Percentiles rank a stretch among this genome's conserved stretches.
phyloP scores from a whole-genome alignment of 495 filamentous ascomycete genomes.

The Penicillium soppii region DNA sequence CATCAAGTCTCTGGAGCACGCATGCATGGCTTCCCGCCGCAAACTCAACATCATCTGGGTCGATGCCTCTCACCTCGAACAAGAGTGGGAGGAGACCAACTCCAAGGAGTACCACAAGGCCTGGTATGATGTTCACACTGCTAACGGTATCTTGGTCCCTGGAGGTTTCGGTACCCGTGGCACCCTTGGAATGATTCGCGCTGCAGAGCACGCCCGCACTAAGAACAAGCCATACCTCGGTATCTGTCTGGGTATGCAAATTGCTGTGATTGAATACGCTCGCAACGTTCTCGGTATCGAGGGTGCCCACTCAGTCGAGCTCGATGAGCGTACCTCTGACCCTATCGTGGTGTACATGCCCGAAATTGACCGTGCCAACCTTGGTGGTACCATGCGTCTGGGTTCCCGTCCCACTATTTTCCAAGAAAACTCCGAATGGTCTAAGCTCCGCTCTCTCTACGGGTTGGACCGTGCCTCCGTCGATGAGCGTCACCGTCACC shows the following conservation, averaged over 20 bases:
- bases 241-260: conserved; percentile 92
- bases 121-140: conserved; percentile 76
- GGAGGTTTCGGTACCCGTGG: conserved; percentile 87
- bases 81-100: conserved; percentile 48
- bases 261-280: conserved; percentile 90
- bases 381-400: conserved; percentile 93
- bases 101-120: conserved; percentile 83
- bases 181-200: conserved; percentile 83
- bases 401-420: conserved; percentile 73
- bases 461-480: conserved; percentile 42
- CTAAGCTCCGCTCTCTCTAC: conserved; percentile 73
- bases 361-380: conserved; percentile 67
- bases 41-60: conserved; percentile 83
- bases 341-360: conserved; percentile 88
- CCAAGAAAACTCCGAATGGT: conserved; percentile 78
- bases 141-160: conserved; percentile 55
- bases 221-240: conserved; percentile 82
- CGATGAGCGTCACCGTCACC: conserved; percentile 48
- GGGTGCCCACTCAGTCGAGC: conserved; percentile 65
- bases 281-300: conserved; percentile 63
- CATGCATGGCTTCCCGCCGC: conserved; percentile 78
- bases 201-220: conserved; percentile 78
- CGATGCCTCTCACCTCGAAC: conserved; percentile 80
- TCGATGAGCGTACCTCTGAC: conserved; percentile 54
- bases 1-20: conserved; percentile 83